These are phyloP conservation scores for Carallia brachiata DNA, from an alignment of 345 rosid genomes.

Conservation along the genomic window DNA sequence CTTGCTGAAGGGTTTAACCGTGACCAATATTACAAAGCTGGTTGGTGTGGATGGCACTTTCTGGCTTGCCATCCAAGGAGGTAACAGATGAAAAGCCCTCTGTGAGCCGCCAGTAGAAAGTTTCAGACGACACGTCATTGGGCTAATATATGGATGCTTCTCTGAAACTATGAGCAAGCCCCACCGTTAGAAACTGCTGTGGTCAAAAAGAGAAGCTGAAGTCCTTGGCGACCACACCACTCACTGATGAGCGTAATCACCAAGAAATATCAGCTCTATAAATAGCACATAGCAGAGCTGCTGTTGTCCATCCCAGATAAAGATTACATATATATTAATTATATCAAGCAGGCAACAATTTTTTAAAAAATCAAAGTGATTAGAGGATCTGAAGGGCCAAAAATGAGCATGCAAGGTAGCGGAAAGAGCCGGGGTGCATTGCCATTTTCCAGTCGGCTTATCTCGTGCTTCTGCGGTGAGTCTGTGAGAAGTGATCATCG, in stretches of 20 bases:
- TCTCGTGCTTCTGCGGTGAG: neutral
- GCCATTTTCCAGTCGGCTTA: conserved; percentile 7
- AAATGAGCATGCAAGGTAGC: conserved; percentile 15
- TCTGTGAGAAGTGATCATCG: neutral
- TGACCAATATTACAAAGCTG: too few species aligned
- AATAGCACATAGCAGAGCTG: neutral
- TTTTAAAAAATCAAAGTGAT: too few species aligned
- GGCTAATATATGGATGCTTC: neutral
- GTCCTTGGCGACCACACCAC: neutral
- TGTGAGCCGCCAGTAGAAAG: neutral
- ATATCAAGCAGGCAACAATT: too few species aligned
- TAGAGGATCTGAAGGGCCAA: neutral
- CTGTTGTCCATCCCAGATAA: too few species aligned
- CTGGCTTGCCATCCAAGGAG: too few species aligned
- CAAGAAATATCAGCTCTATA: neutral
- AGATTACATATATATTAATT: too few species aligned
- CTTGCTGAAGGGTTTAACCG: too few species aligned
- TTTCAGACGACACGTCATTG: neutral
- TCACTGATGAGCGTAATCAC: neutral
- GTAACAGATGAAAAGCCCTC: neutral
- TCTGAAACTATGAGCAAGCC: neutral
- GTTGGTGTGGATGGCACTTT: too few species aligned
- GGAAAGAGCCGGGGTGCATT: neutral
- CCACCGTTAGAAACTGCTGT: neutral
- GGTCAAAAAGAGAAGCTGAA: neutral